A percentile compares a stretch with the other conserved stretches of the same genome.
These are phyloP conservation scores for Mayamaea pseudoterrestris DNA, from an alignment of 108 stramenopile genomes.

Conservation along the genomic window DNA sequence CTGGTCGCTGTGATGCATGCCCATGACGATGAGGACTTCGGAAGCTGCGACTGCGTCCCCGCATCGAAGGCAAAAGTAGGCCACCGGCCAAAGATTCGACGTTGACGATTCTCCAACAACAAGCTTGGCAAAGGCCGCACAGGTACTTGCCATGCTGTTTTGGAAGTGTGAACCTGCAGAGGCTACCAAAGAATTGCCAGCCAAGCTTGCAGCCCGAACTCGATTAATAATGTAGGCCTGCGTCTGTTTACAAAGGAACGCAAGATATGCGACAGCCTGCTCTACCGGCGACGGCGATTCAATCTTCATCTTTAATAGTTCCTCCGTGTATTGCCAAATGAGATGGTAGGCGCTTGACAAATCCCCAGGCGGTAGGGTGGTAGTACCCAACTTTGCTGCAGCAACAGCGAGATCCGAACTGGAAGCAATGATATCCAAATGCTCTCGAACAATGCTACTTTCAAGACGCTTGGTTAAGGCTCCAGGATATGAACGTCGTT, in stretches of 20 bases:
- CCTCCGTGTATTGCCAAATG: conserved; percentile 17
- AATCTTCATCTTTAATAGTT: conserved; percentile 7
- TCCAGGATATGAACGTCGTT: too few species aligned
- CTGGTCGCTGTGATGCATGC: not conserved
- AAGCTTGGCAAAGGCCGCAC: conserved; percentile 27
- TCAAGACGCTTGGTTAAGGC: too few species aligned
- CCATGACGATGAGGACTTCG: conserved; percentile 6
- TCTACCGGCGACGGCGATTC: conserved; percentile 5
- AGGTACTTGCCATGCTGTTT: conserved; percentile 11
- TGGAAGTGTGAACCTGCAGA: conserved; percentile 5
- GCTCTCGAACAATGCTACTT: too few species aligned
- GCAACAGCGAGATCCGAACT: not conserved
- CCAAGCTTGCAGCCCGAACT: conserved; percentile 19
- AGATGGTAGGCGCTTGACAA: conserved; percentile 20
- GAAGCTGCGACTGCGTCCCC: conserved; percentile 29
- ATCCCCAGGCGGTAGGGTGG: not conserved
- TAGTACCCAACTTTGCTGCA: not conserved
- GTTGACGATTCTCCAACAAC: conserved; percentile 6
- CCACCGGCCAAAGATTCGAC: conserved; percentile 18
- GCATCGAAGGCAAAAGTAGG: conserved; percentile 33
- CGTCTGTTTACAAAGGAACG: conserved; percentile 24
- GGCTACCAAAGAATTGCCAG: conserved; percentile 6
- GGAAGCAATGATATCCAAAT: conserved; percentile 7
- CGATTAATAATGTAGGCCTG: conserved; percentile 18
- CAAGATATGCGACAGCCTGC: conserved; percentile 19